A percentile compares a stretch with the other conserved stretches of the same genome.
Conservation (phyloP, 2,329 filamentous ascomycete species). For the Fusarium devonianum region DNA sequence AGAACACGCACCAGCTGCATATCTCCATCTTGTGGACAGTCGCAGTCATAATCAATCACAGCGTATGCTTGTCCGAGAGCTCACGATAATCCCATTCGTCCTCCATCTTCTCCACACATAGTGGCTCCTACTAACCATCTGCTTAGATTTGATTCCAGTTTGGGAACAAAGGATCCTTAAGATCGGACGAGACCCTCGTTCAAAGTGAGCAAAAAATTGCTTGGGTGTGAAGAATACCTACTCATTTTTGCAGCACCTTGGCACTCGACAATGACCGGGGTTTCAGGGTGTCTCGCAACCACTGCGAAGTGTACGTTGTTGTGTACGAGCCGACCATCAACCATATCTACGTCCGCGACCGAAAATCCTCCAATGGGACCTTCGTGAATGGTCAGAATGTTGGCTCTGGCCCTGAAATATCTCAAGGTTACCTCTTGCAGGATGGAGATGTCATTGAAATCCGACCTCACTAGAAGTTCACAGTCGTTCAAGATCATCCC, state of each 20-base stretch:
- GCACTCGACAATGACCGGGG: slow-evolving; percentile 48
- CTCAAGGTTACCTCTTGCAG: slow-evolving; percentile 56
- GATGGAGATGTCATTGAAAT: slow-evolving; percentile 59
- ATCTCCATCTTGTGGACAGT: slow-evolving; percentile 36
- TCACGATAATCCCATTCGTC: slow-evolving; percentile 5
- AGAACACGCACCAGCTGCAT: slow-evolving; percentile 38
- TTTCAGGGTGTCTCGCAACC: slow-evolving; percentile 57
- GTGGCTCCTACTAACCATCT: slow-evolving; percentile 21
- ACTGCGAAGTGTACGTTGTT: slow-evolving; percentile 64
- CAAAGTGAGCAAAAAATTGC: slow-evolving; percentile 44
- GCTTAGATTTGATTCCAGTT: slow-evolving; percentile 41
- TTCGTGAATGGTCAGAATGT: slow-evolving; percentile 57
- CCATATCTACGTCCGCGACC: slow-evolving; percentile 64
- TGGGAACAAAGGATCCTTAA: slow-evolving; percentile 45
- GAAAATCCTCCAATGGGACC: slow-evolving; percentile 62
- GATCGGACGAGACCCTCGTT: slow-evolving; percentile 46
- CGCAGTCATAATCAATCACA: slow-evolving; percentile 38
- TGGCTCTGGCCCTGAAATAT: slow-evolving; percentile 48
- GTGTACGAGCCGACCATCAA: slow-evolving; percentile 54
- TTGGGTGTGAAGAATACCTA: background rate
- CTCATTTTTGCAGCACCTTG: slow-evolving; percentile 45
- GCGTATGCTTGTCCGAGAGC: slow-evolving; percentile 28
- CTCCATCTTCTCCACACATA: slow-evolving; percentile 8
- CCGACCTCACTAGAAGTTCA: slow-evolving; percentile 49
- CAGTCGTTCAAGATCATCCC: slow-evolving; percentile 42